phyloP scores from a whole-genome alignment of 2,329 filamentous ascomycete genomes.

The Hypoxylon sp. region DNA sequence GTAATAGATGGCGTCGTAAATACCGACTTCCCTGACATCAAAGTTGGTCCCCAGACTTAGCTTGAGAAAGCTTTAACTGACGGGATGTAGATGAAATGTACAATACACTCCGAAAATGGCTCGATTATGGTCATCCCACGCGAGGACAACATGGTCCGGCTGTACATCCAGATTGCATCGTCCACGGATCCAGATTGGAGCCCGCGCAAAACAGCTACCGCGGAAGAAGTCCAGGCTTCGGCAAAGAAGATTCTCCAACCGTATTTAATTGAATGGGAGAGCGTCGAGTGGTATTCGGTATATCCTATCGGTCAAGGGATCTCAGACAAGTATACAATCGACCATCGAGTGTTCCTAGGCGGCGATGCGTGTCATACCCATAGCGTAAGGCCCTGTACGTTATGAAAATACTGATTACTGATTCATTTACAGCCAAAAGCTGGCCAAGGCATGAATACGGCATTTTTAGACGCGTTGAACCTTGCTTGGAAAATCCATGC shows the following conservation, averaged over 20 bases:
- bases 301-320: constrained; percentile 84
- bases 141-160: constrained; percentile 76
- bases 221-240: constrained; percentile 73
- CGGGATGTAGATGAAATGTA: constrained; percentile 75
- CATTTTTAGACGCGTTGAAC: constrained; percentile 86
- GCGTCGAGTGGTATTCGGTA: constrained; percentile 81
- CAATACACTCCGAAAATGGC: constrained; percentile 80
- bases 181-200: constrained; percentile 73
- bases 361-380: constrained; percentile 87
- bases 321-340: constrained; percentile 75
- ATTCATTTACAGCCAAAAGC: constrained; percentile 76
- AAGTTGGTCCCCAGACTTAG: constrained; percentile 60
- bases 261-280: constrained; percentile 77
- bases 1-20: constrained; percentile 81
- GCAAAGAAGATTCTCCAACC: constrained; percentile 76
- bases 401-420: constrained; percentile 1
- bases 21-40: constrained; percentile 84
- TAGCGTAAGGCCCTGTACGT: constrained; percentile 66
- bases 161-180: constrained; percentile 77
- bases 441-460: constrained; percentile 85
- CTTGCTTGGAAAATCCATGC: constrained; percentile 97
- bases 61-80: constrained; percentile 58
- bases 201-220: constrained; percentile 74
- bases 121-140: constrained; percentile 86
- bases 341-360: constrained; percentile 79